Evolutionary conservation across 2,329 filamentous ascomycete genomes (phyloP), one percentile per base, ranked within the genome.

Genomic region (Paecilomyces sp.): DNA sequence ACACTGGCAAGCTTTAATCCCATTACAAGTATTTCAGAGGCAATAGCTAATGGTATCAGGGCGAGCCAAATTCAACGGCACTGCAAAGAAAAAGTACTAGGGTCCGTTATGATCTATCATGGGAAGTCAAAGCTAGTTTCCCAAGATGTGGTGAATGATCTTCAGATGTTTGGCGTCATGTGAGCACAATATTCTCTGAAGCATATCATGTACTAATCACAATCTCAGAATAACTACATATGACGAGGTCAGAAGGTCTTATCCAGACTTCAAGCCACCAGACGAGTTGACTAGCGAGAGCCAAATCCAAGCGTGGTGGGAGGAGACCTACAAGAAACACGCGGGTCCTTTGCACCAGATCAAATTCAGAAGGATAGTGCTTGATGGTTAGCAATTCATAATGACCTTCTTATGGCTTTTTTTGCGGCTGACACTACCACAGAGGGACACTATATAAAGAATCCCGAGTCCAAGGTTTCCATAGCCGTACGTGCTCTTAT

Each of bases 401-500:
- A 47, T 18, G 8, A 22, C 41, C 41, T 25, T 12, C 13, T 15
- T 13, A 47, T 7, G 9, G n/a, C 22, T 31, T 11, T 22, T 5
- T 1, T 18, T 28, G 28, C 57, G 36, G 36, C 31, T 28, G 41
- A 57, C 31, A 41, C 18, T 56, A 41, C 2, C 18, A 7, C 47
- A 72, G 70, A 74, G 59, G 71, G 66, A 1, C 73, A 77, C 41
- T 55, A 63, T 2, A 77, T 77, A 60, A 76, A 74, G 28, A 77
- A 76, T 47, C 67, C 64, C 18, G 36, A 60, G 2, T 68, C 70
- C 2, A 69, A 67, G n/a, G 70, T 66, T 2, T 76, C 73, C 1
- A 64, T 71, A 6, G 74, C 75, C 2, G 69, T 76, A 11, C 68
- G 74, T 12, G 70, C 66, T 31, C 67, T 78, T 1, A 66, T 61